phyloP scores from a whole-genome alignment of 768 basidiomycete genomes.

The Kwoniella newhampshirensis region DNA sequence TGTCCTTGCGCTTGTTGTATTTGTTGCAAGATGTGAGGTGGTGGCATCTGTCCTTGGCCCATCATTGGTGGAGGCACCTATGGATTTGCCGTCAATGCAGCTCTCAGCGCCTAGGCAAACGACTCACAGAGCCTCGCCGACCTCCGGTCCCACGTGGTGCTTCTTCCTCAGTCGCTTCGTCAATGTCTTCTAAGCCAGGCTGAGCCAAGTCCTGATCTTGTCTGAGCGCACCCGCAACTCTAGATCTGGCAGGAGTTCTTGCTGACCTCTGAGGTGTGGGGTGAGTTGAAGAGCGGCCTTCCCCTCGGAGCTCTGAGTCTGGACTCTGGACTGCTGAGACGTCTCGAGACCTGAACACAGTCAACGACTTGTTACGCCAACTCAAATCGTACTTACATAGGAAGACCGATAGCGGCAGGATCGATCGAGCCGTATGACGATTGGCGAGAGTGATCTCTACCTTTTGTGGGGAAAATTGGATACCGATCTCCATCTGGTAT shows the following conservation, averaged over 20 bases:
- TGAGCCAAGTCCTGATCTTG: constrained; percentile 38
- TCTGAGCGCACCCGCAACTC: constrained; percentile 45
- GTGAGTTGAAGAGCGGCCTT: constrained; percentile 17
- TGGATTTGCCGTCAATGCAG: background rate
- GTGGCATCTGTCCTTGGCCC: constrained; percentile 12
- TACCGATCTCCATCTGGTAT: constrained; percentile 43
- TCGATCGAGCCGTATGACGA: constrained; percentile 27
- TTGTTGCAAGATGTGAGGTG: constrained; percentile 8
- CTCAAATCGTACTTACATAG: constrained; percentile 19
- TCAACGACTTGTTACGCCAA: background rate
- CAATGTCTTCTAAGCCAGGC: constrained; percentile 35
- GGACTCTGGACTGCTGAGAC: constrained; percentile 15
- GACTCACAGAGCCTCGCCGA: constrained; percentile 14
- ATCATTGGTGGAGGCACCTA: constrained; percentile 18
- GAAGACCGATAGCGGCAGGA: constrained; percentile 19
- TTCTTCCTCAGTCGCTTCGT: constrained; percentile 34
- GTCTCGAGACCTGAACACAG: constrained; percentile 11
- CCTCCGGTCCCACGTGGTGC: background rate
- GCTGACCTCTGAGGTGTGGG: constrained; percentile 11
- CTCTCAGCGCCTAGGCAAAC: too few species aligned
- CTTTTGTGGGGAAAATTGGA: constrained; percentile 37
- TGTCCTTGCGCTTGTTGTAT: constrained; percentile 2
- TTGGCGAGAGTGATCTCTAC: constrained; percentile 27
- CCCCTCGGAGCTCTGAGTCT: constrained; percentile 3
- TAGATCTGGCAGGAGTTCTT: constrained; percentile 21